A percentile compares a stretch with the other conserved stretches of the same genome.
Conservation (phyloP, 1,284 basidiomycete species). For the Ganoderma boninense region DNA sequence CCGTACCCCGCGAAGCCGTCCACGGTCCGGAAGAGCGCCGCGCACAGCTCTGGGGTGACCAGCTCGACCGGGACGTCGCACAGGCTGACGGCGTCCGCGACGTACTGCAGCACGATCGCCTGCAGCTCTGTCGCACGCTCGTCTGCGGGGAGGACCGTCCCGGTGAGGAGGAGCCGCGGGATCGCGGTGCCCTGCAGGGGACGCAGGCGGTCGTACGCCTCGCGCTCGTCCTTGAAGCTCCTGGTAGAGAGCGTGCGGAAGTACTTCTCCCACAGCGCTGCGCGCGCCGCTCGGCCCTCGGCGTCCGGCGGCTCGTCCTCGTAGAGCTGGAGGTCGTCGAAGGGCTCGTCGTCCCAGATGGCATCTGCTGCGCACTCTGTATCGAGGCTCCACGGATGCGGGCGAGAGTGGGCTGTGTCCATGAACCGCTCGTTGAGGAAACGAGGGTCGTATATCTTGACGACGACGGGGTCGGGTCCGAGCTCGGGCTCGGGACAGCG, state of each 20-base stretch:
- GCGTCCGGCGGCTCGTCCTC: too few species aligned
- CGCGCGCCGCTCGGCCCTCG: too few species aligned
- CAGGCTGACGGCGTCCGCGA: constrained; percentile 20
- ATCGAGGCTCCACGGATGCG: constrained; percentile 16
- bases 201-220: constrained; percentile 12
- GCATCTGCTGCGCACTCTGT: constrained; percentile 6
- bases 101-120: constrained; percentile 19
- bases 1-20: too few species aligned
- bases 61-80: neutral
- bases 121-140: constrained; percentile 13
- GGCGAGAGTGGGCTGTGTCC: too few species aligned
- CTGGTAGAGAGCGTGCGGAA: too few species aligned
- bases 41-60: constrained; percentile 4
- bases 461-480: constrained; percentile 6
- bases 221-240: constrained; percentile 9
- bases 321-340: too few species aligned
- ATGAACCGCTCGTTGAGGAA: constrained; percentile 9
- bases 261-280: too few species aligned
- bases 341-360: too few species aligned
- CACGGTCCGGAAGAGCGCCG: constrained; percentile 8
- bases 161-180: constrained; percentile 11
- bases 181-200: constrained; percentile 17
- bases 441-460: constrained; percentile 26
- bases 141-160: constrained; percentile 6
- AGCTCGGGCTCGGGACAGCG: constrained; percentile 1